These are phyloP conservation scores for Nitzschia inconspicua DNA, from an alignment of 108 stramenopile genomes.

Conservation along the genomic window DNA sequence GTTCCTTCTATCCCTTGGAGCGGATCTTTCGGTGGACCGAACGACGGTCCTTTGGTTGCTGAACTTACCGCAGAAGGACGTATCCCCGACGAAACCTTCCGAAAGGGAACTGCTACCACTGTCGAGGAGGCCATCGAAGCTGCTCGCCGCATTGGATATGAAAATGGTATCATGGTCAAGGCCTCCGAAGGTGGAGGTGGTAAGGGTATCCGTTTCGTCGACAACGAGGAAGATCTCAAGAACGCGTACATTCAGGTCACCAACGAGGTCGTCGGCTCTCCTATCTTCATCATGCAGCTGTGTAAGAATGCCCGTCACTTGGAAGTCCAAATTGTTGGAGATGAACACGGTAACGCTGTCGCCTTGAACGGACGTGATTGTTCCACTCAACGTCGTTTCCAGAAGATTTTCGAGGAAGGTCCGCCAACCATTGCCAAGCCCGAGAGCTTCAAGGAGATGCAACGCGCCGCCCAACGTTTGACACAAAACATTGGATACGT, in stretches of 20 bases:
- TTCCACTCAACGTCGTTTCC: conserved; percentile 97
- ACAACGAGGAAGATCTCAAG: conserved; percentile 81
- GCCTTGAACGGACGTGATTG: conserved; percentile 97
- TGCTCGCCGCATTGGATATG: conserved; percentile 91
- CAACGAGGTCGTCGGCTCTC: conserved; percentile 94
- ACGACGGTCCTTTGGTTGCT: conserved; percentile 91
- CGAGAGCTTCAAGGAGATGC: conserved; percentile 91
- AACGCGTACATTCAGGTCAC: conserved; percentile 88
- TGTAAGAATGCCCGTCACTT: conserved; percentile 97
- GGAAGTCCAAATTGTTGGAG: conserved; percentile 98
- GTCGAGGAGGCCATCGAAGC: conserved; percentile 94
- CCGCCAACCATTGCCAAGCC: conserved; percentile 86
- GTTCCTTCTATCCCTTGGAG: conserved; percentile 97
- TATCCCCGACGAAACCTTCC: conserved; percentile 91
- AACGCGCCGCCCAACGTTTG: conserved; percentile 90
- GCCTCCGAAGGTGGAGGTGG: conserved; percentile 98
- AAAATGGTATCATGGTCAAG: conserved; percentile 97
- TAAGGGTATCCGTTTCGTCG: conserved; percentile 97
- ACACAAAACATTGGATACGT: conserved; percentile 95
- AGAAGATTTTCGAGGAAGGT: conserved; percentile 99
- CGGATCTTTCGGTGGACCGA: conserved; percentile 86
- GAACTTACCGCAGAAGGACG: conserved; percentile 92
- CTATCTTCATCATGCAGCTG: conserved; percentile 98
- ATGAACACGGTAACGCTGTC: conserved; percentile 95
- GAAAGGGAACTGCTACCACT: conserved; percentile 84